Base-by-base conservation (phyloP, 2,329 filamentous ascomycete genomes). In the Fusarium musae region DNA sequence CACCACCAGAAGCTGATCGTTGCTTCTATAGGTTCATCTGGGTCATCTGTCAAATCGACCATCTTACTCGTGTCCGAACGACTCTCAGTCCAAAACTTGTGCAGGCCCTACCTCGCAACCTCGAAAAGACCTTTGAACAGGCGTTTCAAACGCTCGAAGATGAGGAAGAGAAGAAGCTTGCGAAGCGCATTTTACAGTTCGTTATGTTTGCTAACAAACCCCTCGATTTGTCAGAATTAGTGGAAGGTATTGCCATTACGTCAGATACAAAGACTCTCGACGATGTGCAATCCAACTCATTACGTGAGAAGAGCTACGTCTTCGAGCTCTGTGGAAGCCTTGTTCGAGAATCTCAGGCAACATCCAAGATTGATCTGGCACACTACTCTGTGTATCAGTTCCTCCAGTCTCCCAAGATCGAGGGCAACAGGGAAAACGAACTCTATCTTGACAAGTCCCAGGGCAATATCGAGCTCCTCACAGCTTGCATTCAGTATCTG, bases 1-100 rank as follows among this genome's bases (percentile, higher is more conserved):
- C 11, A 34, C 1, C 2, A 5, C 0, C 8, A 10, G 0, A 0
- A 0, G 47, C 30, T 52, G 1, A 52, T 11, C 1, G 1, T 34
- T 0, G 0, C 0, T 6, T 19, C 2, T 6, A 16, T 17, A 37
- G 50, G 50, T 37, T 53, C 3, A 36, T 53, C 9, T 53, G 50
- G 50, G 50, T 53, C 6, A 53, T 53, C 8, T 53, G 50, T 9
- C 50, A 53, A 5, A 36, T 53, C 0, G 50, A 53, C 0, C 50
- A 53, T 9, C 50, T 53, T 0, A 28, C 34, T 17, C 50, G 34
- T 2, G 17, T 53, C 17, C 23, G 50, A 28, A 53, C 32, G 12
- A 17, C 34, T 16, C 32, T 53, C 1, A 37, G 17, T 3, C 50
- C 50, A 26, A 53, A 37, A 5, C 50, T 53, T 1, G 50, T 53